A percentile compares a stretch with the other conserved stretches of the same genome.
Conservation (phyloP, 2,329 filamentous ascomycete species). For the Pseudogymnoascus sp. region DNA sequence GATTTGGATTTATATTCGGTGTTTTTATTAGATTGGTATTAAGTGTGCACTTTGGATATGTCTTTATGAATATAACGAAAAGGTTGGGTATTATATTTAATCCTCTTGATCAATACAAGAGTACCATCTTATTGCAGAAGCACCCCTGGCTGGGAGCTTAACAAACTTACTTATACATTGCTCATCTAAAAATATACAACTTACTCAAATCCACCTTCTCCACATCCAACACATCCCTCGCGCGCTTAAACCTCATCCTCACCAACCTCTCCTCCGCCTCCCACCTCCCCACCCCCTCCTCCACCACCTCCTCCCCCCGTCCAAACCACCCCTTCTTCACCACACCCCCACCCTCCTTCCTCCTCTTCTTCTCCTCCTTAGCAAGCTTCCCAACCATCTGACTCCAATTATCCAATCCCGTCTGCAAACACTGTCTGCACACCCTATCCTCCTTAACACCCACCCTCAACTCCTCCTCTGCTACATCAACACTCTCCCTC, state of each 20-base stretch:
- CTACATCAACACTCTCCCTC: constrained; percentile 72
- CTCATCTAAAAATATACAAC: constrained; percentile 1
- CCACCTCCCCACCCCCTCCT: constrained; percentile 26
- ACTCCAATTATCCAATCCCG: constrained; percentile 74
- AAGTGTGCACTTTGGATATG: not conserved
- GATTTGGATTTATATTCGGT: not conserved
- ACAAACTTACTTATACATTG: not conserved
- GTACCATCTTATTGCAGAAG: not conserved
- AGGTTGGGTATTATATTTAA: not conserved
- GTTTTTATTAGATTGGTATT: not conserved
- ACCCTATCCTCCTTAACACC: constrained; percentile 39
- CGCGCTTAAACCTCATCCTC: constrained; percentile 23
- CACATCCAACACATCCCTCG: constrained; percentile 19
- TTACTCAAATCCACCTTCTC: constrained; percentile 3
- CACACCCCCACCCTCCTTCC: constrained; percentile 8
- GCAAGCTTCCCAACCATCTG: constrained; percentile 63
- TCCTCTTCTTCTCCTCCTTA: constrained; percentile 28
- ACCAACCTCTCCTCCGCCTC: constrained; percentile 29
- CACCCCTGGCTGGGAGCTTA: not conserved
- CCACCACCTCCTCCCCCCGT: constrained; percentile 18
- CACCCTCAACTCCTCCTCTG: constrained; percentile 54
- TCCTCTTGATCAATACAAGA: not conserved
- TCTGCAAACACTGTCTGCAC: constrained; percentile 69
- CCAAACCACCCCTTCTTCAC: constrained; percentile 23
- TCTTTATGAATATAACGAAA: not conserved